Evolutionary conservation across 2,329 filamentous ascomycete species (phyloP).

Genomic region (Zymoseptoria ardabiliae): DNA sequence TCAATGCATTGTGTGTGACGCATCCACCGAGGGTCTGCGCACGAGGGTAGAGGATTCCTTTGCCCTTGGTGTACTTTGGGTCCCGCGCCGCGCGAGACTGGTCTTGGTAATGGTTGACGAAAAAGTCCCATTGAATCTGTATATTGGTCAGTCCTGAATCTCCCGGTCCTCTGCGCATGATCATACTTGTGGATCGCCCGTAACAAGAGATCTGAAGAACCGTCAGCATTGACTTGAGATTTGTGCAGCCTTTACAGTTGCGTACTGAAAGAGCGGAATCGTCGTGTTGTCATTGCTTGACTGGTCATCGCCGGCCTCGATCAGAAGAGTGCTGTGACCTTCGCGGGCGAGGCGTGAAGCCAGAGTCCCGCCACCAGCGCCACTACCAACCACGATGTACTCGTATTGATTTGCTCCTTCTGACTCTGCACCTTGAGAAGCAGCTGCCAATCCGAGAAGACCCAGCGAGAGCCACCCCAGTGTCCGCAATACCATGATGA

Average conservation of each 20-base stretch:
- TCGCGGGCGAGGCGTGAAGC: conserved; percentile 51
- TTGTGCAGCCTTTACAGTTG: neutral
- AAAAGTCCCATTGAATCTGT: conserved; percentile 39
- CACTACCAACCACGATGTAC: conserved; percentile 55
- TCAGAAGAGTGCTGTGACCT: conserved; percentile 52
- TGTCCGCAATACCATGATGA: neutral
- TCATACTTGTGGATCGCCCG: neutral
- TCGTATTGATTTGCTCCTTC: conserved; percentile 29
- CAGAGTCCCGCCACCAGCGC: conserved; percentile 52
- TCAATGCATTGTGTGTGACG: conserved; percentile 51
- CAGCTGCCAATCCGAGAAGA: neutral
- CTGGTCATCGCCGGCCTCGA: conserved; percentile 54
- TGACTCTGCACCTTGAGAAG: neutral
- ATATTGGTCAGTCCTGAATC: neutral
- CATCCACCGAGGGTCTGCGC: conserved; percentile 51
- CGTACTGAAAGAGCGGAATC: conserved; percentile 44
- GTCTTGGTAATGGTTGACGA: conserved; percentile 52
- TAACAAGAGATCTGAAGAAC: neutral
- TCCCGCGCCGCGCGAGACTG: conserved; percentile 47
- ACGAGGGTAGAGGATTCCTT: conserved; percentile 52
- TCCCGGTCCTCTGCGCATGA: neutral
- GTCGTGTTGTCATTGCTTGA: conserved; percentile 44
- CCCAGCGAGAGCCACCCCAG: neutral
- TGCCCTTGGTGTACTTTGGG: conserved; percentile 45
- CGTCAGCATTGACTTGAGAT: neutral